Evolutionary conservation across 176 grass and related monocot genomes (phyloP).

Genomic region (Thinopyrum elongatum): DNA sequence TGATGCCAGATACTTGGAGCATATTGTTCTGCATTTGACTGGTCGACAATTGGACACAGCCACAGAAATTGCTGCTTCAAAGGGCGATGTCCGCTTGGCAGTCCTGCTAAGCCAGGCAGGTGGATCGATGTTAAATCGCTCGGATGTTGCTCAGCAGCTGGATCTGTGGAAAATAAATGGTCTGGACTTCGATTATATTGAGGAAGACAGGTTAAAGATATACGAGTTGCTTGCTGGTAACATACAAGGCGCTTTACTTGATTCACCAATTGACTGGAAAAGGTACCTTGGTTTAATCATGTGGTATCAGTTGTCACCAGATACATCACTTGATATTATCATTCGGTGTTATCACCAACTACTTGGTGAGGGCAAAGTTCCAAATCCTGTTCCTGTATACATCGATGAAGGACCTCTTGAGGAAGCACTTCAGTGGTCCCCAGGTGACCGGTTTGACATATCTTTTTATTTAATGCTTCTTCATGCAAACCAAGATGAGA

Average conservation of each 20-base stretch:
- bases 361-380: constrained; percentile 69
- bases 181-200: constrained; percentile 77
- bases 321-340: constrained; percentile 60
- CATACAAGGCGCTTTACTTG: constrained; percentile 60
- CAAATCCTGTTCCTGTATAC: constrained; percentile 86
- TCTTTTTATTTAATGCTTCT: constrained; percentile 97
- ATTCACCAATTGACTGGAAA: constrained; percentile 88
- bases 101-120: constrained; percentile 86
- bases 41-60: constrained; percentile 82
- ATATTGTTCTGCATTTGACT: constrained; percentile 83
- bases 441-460: constrained; percentile 76
- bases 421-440: constrained; percentile 51
- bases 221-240: constrained; percentile 85
- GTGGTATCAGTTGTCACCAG: constrained; percentile 82
- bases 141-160: constrained; percentile 74
- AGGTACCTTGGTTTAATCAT: constrained; percentile 84
- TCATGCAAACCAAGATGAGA: constrained; percentile 66
- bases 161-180: constrained; percentile 89
- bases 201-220: constrained; percentile 80
- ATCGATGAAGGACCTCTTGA: constrained; percentile 90
- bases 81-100: constrained; percentile 73
- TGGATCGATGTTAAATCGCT: constrained; percentile 76
- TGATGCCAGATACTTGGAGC: constrained; percentile 73
- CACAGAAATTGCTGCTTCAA: constrained; percentile 77
- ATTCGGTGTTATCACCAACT: constrained; percentile 76